phyloP scores from a whole-genome alignment of 1,139 yeast species.

The Debaryomyces robertsiae region DNA sequence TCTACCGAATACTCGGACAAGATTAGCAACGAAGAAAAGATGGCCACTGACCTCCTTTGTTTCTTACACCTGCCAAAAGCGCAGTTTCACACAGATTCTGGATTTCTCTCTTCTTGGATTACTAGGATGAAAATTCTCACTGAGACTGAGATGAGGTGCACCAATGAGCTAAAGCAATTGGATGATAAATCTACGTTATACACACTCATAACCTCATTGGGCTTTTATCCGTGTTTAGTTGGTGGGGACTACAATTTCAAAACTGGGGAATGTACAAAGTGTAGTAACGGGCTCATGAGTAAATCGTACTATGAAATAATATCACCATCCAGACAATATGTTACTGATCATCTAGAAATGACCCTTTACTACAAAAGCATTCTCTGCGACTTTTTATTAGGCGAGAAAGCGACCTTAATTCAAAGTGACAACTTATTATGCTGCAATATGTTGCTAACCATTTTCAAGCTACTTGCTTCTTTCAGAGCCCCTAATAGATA shows the following conservation, averaged over 20 bases:
- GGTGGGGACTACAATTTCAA: constrained; percentile 34
- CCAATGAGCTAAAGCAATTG: constrained; percentile 7
- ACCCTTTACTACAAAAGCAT: constrained; percentile 26
- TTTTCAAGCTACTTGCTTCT: constrained; percentile 52
- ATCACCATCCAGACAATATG: constrained; percentile 24
- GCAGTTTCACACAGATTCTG: background rate
- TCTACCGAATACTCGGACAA: constrained; percentile 2
- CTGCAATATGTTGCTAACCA: constrained; percentile 46
- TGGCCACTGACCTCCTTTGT: constrained; percentile 5
- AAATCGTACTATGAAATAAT: constrained; percentile 28
- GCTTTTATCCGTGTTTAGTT: constrained; percentile 45
- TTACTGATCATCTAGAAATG: constrained; percentile 27
- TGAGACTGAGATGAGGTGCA: constrained; percentile 2
- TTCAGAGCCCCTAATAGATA: constrained; percentile 43
- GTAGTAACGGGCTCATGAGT: constrained; percentile 34
- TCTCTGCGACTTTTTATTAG: constrained; percentile 23
- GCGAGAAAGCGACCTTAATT: constrained; percentile 12
- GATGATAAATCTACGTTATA: constrained; percentile 22
- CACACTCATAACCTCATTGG: constrained; percentile 41
- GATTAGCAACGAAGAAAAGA: constrained; percentile 3
- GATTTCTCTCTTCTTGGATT: constrained; percentile 27
- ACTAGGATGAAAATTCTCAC: constrained; percentile 18
- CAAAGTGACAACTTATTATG: constrained; percentile 29
- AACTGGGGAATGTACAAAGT: constrained; percentile 39
- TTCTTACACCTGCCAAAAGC: constrained; percentile 9